Conservation (phyloP, 129 eudicot species). For the Artemisia tridentata region DNA sequence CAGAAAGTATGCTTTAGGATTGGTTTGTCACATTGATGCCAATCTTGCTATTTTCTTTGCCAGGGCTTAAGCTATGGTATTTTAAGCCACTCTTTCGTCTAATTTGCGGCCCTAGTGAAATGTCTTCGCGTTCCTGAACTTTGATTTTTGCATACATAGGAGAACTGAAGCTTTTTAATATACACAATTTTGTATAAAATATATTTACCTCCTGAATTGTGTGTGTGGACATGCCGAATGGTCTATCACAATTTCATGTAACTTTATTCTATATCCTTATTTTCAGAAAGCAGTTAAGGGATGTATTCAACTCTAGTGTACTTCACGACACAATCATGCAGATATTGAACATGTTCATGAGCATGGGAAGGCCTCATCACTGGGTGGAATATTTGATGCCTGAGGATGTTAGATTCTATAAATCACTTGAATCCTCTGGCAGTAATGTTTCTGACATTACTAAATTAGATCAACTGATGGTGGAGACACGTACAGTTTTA, state of each 20-base stretch:
- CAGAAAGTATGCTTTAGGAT: neutral
- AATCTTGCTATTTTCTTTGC: neutral
- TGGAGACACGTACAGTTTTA: slow-evolving; percentile 72
- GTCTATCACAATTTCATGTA: slow-evolving; percentile 14
- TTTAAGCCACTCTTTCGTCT: no score
- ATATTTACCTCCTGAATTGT: neutral
- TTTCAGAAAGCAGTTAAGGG: slow-evolving; percentile 87
- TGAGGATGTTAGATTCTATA: slow-evolving; percentile 45
- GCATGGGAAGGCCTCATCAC: slow-evolving; percentile 66
- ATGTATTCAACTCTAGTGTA: slow-evolving; percentile 50
- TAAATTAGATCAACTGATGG: slow-evolving; percentile 73
- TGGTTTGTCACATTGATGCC: neutral
- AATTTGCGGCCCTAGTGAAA: no score
- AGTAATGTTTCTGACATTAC: slow-evolving; percentile 31
- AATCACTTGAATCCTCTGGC: slow-evolving; percentile 39
- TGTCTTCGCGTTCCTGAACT: no score
- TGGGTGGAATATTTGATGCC: slow-evolving; percentile 92
- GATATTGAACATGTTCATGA: slow-evolving; percentile 76
- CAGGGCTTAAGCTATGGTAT: no score
- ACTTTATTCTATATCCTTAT: neutral
- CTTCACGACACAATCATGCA: slow-evolving; percentile 72
- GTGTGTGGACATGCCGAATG: neutral
- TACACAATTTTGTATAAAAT: neutral
- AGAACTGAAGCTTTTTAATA: neutral
- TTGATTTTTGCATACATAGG: no score